phyloP scores from a whole-genome alignment of 2,329 filamentous ascomycete species.

The Ophiostoma piceae region DNA sequence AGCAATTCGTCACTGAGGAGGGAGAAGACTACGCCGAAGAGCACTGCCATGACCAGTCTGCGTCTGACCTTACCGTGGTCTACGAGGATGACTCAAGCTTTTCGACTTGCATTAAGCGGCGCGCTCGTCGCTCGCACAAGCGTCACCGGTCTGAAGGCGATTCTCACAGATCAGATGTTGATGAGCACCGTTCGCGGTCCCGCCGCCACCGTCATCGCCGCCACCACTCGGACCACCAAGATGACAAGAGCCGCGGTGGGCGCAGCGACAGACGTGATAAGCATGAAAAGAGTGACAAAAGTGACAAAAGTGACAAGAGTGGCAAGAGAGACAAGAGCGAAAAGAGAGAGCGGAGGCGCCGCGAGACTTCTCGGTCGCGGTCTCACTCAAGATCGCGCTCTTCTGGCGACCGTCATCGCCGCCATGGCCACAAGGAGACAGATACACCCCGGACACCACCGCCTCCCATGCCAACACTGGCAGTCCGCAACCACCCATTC shows the following conservation, averaged over 20 bases:
- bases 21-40: conserved; percentile 32
- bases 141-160: conserved; percentile 36
- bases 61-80: conserved; percentile 35
- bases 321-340: conserved; percentile 21
- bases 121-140: conserved; percentile 37
- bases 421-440: conserved; percentile 21
- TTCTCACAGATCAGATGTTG: conserved; percentile 29
- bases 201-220: conserved; percentile 28
- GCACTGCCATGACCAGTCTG: conserved; percentile 31
- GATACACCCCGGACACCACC: conserved; percentile 14
- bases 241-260: conserved; percentile 24
- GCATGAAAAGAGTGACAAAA: neutral
- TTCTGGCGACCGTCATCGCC: conserved; percentile 17
- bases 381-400: conserved; percentile 15
- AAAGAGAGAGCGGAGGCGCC: conserved; percentile 3
- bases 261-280: conserved; percentile 5
- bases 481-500: conserved; percentile 24
- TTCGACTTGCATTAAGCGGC: conserved; percentile 46
- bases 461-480: conserved; percentile 2
- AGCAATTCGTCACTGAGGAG: conserved; percentile 5
- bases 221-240: conserved; percentile 27
- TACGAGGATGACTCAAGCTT: conserved; percentile 37
- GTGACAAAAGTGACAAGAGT: conserved; percentile 20
- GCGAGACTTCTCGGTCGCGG: conserved; percentile 18
- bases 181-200: conserved; percentile 25